Base-by-base conservation (phyloP, 108 stramenopile genomes). In the Mayamaea pseudoterrestris region DNA sequence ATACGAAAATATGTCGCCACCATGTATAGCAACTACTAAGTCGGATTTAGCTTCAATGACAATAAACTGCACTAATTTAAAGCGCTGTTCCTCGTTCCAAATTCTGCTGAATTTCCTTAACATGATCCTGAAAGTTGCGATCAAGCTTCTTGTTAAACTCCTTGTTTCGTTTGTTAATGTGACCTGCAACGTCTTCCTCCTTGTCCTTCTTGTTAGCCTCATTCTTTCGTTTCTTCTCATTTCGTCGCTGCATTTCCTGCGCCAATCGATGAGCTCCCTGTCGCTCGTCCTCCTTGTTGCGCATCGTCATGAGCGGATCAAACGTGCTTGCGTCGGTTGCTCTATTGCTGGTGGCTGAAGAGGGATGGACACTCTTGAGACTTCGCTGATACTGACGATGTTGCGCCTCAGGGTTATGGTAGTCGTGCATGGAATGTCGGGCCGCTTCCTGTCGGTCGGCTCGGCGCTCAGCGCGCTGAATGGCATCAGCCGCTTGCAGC, bases 41-140 rank as follows among this genome's bases (percentile, higher is more conserved):
- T n/a, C n/a, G n/a, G n/a, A n/a, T n/a, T n/a, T n/a, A n/a, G n/a
- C 32, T 34, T 34, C 32, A 9, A 13, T 9, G 32, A 9, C 9
- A 13, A 13, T 34, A 34, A 34, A 34, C 32, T 9, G 32, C 32
- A 34, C 32, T 9, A 34, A 25, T 27, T 44, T 74, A 93, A 27
- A 88, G 58, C 0, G 90, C 90, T 23, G 85, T 93, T 32, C 90
- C 90, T 39, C 90, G 79, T 40, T 93, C 90, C 62, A 93, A 69
- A 66, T 85, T 88, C 65, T 93, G 85, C 43, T 79, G 66, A 65
- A 93, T 93, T 55, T 93, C 86, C 5, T 80, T 83, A 27, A 86
- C 88, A 43, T 71, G 66, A 53, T 77, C 60, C 55, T 93, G 86
- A 35, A 73, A 87, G 44, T 78, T 78, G 25, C 90, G 71, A 28